Base-by-base conservation (phyloP, 805 yeast species). In the Spathaspora hagerdaliae region DNA sequence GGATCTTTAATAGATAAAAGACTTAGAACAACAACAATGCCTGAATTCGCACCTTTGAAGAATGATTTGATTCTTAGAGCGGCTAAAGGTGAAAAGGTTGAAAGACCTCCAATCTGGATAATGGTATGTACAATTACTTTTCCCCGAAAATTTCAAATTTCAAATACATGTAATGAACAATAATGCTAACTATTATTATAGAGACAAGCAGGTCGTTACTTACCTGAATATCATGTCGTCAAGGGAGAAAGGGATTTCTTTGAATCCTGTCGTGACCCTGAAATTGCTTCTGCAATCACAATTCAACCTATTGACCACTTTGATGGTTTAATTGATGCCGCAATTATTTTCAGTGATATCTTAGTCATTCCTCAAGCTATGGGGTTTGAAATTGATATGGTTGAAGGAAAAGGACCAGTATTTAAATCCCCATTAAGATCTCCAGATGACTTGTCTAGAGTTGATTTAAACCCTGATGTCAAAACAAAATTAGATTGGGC, bases 61-160 rank as follows among this genome's bases (percentile, higher is more conserved):
- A 94, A 94, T 69, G 99, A 94, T 61, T 75, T 92, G 58, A 85
- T 94, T 33, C 72, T 94, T 52, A 76, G 99, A 56, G 97, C 98
- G 3, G 97, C 98, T 9, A 75, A 76, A 52, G 97, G 87, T 48
- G 96, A 92, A 61, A 71, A 70, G 49, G 97, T 92, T 36, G 98
- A 94, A 67, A 82, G 99, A 62, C 97, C 99, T 2, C 99, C 99
- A 14, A 82, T 94, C 49, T 94, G 97, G 97, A 85, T 91, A 54
- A 90, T 90, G 97, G 81, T 77, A 66, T 51, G 78, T 60, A 14
- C 12, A 32, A n/a, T 10, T 8, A 2, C 2, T n/a, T 29, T 15
- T 15, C 39, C 10, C 27, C n/a, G 11, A 15, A 6, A 35, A 14
- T 10, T 19, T 14, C 37, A 14, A 3, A 5, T 19, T 19, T n/a